Evolutionary conservation across 352 stramenopile species (phyloP).

Genomic region (Globisporangium echinulatum): DNA sequence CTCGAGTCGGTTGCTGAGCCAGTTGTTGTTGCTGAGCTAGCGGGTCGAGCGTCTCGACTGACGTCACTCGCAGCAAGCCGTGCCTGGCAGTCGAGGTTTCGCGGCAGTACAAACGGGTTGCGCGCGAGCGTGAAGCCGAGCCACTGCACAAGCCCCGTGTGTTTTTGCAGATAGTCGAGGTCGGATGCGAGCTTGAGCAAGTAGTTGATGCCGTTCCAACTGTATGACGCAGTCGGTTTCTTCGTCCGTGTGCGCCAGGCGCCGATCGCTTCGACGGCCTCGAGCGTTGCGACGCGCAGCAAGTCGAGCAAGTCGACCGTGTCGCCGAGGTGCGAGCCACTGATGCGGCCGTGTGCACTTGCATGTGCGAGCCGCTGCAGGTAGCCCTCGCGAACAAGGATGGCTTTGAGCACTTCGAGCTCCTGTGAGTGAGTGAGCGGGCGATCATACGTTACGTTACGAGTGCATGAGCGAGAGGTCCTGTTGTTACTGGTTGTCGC

Average conservation of each 20-base stretch:
- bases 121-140: conserved; percentile 77
- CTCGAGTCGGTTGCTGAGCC: background rate
- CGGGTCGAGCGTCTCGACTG: too few relatives aligned
- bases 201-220: conserved; percentile 91
- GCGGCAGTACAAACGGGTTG: conserved; percentile 86
- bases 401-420: conserved; percentile 85
- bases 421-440: conserved; percentile 30
- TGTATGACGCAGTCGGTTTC: conserved; percentile 35
- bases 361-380: conserved; percentile 60
- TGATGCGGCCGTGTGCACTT: conserved; percentile 32
- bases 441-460: background rate
- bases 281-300: conserved; percentile 78
- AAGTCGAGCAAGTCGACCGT: conserved; percentile 86
- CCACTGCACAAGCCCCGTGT: conserved; percentile 69
- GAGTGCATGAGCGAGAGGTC: background rate
- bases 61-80: background rate
- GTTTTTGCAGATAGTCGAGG: conserved; percentile 85
- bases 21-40: too few relatives aligned
- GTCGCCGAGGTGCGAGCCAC: conserved; percentile 44
- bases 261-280: conserved; percentile 81
- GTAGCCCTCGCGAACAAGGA: conserved; percentile 87
- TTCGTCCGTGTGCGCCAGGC: conserved; percentile 53
- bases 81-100: conserved; percentile 61
- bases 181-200: conserved; percentile 88
- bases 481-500: too few relatives aligned